A percentile compares a stretch with the other conserved stretches of the same genome.
Conservation (phyloP, 176 grass and related monocot species). For the Canna indica region DNA sequence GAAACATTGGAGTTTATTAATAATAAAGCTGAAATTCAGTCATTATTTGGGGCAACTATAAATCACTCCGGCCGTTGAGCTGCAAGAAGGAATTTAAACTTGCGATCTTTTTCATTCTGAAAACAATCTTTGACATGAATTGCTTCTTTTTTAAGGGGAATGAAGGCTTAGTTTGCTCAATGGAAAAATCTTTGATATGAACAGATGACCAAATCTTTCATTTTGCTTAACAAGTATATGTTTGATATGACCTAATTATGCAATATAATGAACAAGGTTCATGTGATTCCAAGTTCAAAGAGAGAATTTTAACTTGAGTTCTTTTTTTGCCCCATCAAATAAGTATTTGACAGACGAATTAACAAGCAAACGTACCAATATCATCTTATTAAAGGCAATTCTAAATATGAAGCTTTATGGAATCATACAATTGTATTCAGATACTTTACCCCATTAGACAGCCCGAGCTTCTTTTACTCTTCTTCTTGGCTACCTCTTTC, state of each 20-base stretch:
- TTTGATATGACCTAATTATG: background rate
- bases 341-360: no score
- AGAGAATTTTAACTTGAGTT: background rate
- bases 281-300: no score
- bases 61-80: no score
- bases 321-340: no score
- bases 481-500: constrained; percentile 66
- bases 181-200: background rate
- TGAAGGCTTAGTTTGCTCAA: no score
- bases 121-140: no score
- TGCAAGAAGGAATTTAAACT: background rate
- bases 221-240: background rate
- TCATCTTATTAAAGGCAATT: background rate
- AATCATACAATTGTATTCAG: no score
- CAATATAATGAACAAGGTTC: background rate
- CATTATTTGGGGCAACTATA: no score
- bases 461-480: constrained; percentile 43
- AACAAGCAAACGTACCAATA: background rate
- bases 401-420: background rate
- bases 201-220: background rate
- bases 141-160: no score
- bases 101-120: background rate
- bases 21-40: no score
- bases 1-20: no score
- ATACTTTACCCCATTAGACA: constrained; percentile 69